phyloP scores from a whole-genome alignment of 495 filamentous ascomycete species.

The Schizothecium vesticola region DNA sequence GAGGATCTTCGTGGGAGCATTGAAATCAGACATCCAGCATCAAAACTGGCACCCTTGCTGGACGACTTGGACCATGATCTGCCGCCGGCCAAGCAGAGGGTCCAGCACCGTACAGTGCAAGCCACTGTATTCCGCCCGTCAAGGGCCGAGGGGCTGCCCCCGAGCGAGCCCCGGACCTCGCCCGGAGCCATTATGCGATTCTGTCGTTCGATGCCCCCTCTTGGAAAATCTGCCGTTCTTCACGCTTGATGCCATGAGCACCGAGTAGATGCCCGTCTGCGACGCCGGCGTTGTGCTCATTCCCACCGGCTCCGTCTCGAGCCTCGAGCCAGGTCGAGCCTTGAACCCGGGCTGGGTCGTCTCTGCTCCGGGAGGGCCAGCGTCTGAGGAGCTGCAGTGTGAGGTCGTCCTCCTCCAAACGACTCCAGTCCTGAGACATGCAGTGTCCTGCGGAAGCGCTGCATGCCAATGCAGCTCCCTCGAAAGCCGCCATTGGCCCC shows the following conservation, averaged over 20 bases:
- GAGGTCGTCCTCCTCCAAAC: conserved; percentile 16
- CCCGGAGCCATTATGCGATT: neutral
- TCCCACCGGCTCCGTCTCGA: neutral
- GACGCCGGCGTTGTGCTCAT: neutral
- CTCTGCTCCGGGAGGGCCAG: neutral
- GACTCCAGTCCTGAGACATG: conserved; percentile 24
- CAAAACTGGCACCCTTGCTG: neutral
- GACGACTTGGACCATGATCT: neutral
- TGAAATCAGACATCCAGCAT: neutral
- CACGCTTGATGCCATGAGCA: neutral
- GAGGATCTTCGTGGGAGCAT: neutral
- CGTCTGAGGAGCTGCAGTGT: neutral
- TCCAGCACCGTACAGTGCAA: conserved; percentile 13
- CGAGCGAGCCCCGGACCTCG: neutral
- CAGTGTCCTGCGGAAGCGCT: conserved; percentile 25
- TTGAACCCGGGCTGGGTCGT: neutral
- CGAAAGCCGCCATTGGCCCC: conserved; percentile 17
- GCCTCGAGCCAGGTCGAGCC: neutral
- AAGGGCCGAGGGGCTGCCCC: neutral
- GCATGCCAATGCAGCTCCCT: conserved; percentile 14
- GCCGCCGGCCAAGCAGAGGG: conserved; percentile 3
- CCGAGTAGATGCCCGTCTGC: neutral
- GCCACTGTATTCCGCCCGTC: conserved; percentile 4
- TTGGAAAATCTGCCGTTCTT: neutral
- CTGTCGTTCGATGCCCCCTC: neutral